Evolutionary conservation across 2,329 filamentous ascomycete genomes (phyloP), one percentile per base, ranked within the genome.

Genomic region (Trichoderma asperellum): DNA sequence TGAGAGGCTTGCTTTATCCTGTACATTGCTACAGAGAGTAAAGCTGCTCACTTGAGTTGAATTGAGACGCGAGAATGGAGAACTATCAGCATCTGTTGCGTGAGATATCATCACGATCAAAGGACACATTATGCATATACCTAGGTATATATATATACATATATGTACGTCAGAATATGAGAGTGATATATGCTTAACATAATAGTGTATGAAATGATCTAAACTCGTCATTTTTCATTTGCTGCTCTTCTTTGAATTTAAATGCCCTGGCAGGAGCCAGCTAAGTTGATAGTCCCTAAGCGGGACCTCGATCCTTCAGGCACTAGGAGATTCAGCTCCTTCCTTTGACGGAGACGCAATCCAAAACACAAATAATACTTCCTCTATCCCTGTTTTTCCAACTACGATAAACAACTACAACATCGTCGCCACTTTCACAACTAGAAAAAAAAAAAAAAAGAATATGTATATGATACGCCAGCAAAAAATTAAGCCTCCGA

Each of bases 401-500:
- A 10, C 6, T 43, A 4, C 18, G 7, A 43, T 8, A 49, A 11
- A 21, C n/a, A 21, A 21, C 3, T 5, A 4, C 43, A 49, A 12
- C 47, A 24, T 49, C 8, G 2, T 24, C n/a, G 11, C 10, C 10
- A 24, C 12, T 24, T 24, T 10, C 5, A n/a, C 16, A 43, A 6
- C 6, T 6, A 49, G 24, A 49, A 16, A 43, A 43, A 1, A 18
- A 43, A 16, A 49, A 5, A 3, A 12, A 7, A 16, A 2, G 6
- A 55, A 10, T 24, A 7, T 24, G 18, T 12, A 27, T 0, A 1
- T 5, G 29, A 10, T n/a, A 24, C 1, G 14, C 12, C 5, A 18
- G 55, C 55, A 47, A 5, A 27, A 21, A 18, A 29, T 35, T 5
- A 49, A 1, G 0, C 40, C 75, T 77, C 75, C 75, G 75, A 73